These are phyloP conservation scores for Verticillium zaregamsianum DNA, from an alignment of 2,329 filamentous ascomycete species.

Conservation along the genomic window DNA sequence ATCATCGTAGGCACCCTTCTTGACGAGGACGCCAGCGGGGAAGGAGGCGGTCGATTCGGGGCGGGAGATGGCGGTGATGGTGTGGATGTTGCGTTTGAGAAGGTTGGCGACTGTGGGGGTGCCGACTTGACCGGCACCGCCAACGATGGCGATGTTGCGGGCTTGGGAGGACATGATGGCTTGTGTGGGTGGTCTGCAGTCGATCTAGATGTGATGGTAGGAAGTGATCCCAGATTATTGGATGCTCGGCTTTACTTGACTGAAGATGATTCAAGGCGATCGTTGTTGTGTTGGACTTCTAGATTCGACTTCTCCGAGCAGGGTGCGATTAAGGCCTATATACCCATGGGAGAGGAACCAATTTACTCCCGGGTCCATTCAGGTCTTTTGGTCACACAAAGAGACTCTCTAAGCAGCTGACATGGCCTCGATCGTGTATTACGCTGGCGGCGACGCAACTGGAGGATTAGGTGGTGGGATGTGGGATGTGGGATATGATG, in stretches of 20 bases:
- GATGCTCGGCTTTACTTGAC: too few relatives aligned
- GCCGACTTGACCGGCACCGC: constrained; percentile 34
- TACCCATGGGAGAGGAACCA: too few relatives aligned
- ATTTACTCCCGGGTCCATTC: too few relatives aligned
- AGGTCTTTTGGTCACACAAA: not conserved
- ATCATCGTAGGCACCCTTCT: constrained; percentile 42
- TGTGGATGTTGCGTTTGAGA: constrained; percentile 36
- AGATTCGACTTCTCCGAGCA: too few relatives aligned
- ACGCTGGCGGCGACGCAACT: too few relatives aligned
- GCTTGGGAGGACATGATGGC: not conserved
- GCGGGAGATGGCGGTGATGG: constrained; percentile 46
- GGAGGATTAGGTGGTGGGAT: not conserved
- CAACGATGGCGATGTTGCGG: constrained; percentile 22
- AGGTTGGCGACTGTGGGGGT: constrained; percentile 31
- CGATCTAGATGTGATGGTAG: too few relatives aligned
- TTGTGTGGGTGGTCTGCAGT: too few relatives aligned
- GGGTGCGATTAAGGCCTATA: too few relatives aligned
- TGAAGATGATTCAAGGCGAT: too few relatives aligned
- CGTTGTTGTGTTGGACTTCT: too few relatives aligned
- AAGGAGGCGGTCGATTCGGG: constrained; percentile 33
- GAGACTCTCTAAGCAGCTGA: not conserved
- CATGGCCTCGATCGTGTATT: not conserved
- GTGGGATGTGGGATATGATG: not conserved
- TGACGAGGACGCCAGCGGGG: constrained; percentile 31
- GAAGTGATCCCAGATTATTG: too few relatives aligned